Percentiles rank a stretch among this genome's conserved stretches.
Evolutionary conservation across 1,284 basidiomycete species (phyloP).

Genomic region (Boletus semigastroideus): DNA sequence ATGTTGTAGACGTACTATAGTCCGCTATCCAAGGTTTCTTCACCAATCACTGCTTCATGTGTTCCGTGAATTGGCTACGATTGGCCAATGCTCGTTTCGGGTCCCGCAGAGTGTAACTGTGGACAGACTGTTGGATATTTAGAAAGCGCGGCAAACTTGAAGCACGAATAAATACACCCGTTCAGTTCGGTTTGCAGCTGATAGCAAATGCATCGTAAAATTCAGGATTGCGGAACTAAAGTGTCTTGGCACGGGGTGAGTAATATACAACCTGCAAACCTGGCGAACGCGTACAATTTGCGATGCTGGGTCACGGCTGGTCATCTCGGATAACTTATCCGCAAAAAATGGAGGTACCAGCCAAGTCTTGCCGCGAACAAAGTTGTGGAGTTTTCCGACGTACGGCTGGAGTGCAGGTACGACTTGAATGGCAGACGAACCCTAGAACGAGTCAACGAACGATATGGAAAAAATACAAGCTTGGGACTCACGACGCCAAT

Average conservation of each 20-base stretch:
- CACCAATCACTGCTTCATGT: conserved; percentile 51
- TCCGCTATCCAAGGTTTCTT: conserved; percentile 62
- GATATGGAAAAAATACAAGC: not conserved
- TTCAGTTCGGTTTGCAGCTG: conserved; percentile 54
- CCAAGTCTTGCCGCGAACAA: conserved; percentile 64
- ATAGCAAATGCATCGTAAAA: conserved; percentile 52
- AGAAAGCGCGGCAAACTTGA: not conserved
- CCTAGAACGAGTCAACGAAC: conserved; percentile 34
- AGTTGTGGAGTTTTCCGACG: conserved; percentile 53
- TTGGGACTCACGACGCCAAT: conserved; percentile 54
- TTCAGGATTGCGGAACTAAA: conserved; percentile 48
- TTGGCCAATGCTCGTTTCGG: conserved; percentile 39
- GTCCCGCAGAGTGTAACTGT: conserved; percentile 45
- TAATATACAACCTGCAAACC: not conserved
- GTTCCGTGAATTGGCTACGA: conserved; percentile 42
- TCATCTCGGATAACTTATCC: conserved; percentile 39
- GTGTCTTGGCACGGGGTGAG: conserved; percentile 32
- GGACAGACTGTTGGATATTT: conserved; percentile 38
- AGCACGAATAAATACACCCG: conserved; percentile 33
- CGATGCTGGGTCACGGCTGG: conserved; percentile 35
- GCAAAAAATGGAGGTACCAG: conserved; percentile 50
- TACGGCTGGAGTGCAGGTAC: conserved; percentile 57
- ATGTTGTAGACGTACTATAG: conserved; percentile 39
- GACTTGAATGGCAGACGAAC: conserved; percentile 65
- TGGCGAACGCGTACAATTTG: conserved; percentile 42